These are phyloP conservation scores for Akebia trifoliata DNA, from an alignment of 164 flowering plant species.

Conservation along the genomic window DNA sequence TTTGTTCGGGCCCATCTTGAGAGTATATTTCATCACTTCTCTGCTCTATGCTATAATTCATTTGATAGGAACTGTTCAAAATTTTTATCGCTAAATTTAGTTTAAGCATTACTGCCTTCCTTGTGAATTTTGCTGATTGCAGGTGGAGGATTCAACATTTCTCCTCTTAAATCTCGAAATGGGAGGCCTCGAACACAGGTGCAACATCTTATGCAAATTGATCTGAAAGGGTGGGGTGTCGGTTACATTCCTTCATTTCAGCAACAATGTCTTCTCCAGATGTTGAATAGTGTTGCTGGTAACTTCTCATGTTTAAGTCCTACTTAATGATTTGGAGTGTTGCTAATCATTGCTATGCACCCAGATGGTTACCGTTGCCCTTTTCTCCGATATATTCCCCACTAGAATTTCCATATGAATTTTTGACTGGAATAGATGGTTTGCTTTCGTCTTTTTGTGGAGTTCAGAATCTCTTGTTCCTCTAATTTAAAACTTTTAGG, in stretches of 20 bases:
- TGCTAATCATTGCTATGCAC: no score
- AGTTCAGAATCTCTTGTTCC: no score
- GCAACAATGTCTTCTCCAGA: slow-evolving; percentile 91
- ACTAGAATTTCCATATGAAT: no score
- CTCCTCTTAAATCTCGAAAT: slow-evolving; percentile 82
- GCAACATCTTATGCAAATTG: slow-evolving; percentile 99
- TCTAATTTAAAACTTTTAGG: no score
- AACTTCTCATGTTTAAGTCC: slow-evolving; percentile 17
- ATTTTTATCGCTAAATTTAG: not conserved
- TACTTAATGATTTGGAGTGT: slow-evolving; percentile 1
- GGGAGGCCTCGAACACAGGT: slow-evolving; percentile 93
- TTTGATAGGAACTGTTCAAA: slow-evolving; percentile 1
- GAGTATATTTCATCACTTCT: slow-evolving; percentile 38
- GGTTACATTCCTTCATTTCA: slow-evolving; percentile 84
- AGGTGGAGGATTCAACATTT: slow-evolving; percentile 98
- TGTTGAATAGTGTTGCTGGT: slow-evolving; percentile 98
- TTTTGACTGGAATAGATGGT: no score
- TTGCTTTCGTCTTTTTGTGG: no score
- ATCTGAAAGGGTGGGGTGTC: slow-evolving; percentile 97
- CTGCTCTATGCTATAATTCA: slow-evolving; percentile 7
- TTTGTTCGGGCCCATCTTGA: slow-evolving; percentile 94
- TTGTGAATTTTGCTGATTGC: slow-evolving; percentile 14
- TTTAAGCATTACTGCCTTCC: not conserved
- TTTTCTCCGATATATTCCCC: no score
- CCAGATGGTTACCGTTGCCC: no score